Conservation (phyloP, 1,139 yeast species). For the Candida anutae region DNA sequence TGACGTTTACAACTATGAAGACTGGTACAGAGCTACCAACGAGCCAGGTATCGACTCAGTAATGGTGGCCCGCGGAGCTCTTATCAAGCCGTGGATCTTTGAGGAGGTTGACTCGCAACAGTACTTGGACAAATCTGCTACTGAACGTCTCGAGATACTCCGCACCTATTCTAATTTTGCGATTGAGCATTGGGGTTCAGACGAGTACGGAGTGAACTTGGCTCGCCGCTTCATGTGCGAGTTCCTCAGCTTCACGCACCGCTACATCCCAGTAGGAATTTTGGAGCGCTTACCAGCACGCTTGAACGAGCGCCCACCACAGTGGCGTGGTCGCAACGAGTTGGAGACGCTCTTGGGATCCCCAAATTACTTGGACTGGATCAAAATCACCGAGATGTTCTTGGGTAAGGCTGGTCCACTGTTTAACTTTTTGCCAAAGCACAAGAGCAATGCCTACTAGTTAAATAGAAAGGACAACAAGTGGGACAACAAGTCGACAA, state of each 20-base stretch:
- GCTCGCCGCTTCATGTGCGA: constrained; percentile 92
- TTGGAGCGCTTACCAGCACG: constrained; percentile 83
- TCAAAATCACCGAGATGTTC: constrained; percentile 92
- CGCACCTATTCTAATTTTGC: constrained; percentile 69
- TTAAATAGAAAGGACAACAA: too few relatives aligned
- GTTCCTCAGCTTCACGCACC: constrained; percentile 85
- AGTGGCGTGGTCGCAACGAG: constrained; percentile 92
- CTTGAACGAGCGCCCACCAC: constrained; percentile 88
- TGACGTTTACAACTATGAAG: constrained; percentile 79
- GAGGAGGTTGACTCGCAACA: constrained; percentile 90
- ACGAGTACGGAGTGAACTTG: constrained; percentile 83
- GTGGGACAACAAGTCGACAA: too few relatives aligned
- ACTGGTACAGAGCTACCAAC: constrained; percentile 75
- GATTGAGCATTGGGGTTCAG: constrained; percentile 96
- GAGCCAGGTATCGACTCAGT: constrained; percentile 79
- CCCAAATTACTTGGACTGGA: constrained; percentile 86
- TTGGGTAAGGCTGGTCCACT: constrained; percentile 74
- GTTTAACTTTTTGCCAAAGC: constrained; percentile 85
- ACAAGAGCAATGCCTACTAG: constrained; percentile 81
- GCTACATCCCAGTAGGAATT: constrained; percentile 92
- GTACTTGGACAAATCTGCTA: constrained; percentile 82
- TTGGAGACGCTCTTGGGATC: constrained; percentile 85
- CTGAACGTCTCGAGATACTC: constrained; percentile 76
- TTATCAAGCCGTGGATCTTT: constrained; percentile 97
- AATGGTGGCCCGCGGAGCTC: constrained; percentile 97